phyloP scores from a whole-genome alignment of 2,329 filamentous ascomycete genomes.

The Pezicula carpinea region DNA sequence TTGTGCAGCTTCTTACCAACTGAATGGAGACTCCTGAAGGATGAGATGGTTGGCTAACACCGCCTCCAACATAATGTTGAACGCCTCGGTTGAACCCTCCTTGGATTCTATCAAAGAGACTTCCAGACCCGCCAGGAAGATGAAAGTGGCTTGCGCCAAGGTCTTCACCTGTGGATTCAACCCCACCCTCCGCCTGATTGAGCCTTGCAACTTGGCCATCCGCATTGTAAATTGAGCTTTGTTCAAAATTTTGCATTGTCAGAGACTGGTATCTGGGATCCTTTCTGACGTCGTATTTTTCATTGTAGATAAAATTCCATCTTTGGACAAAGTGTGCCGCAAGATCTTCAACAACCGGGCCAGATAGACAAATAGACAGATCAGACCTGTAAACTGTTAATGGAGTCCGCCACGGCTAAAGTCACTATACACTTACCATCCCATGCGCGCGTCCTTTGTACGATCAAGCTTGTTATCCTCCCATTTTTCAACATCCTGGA shows the following conservation, averaged over 20 bases:
- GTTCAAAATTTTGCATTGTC: constrained; percentile 4
- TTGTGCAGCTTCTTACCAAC: constrained; percentile 39
- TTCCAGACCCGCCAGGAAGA: constrained; percentile 9
- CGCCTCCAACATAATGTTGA: background rate
- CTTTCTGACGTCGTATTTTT: constrained; percentile 63
- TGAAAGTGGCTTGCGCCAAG: constrained; percentile 5
- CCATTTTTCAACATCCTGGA: constrained; percentile 70
- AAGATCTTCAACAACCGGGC: constrained; percentile 71
- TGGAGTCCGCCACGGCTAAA: background rate
- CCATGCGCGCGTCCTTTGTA: constrained; percentile 77
- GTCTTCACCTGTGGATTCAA: background rate
- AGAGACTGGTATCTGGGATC: constrained; percentile 40
- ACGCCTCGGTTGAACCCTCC: constrained; percentile 3
- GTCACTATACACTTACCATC: constrained; percentile 50
- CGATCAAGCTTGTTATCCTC: constrained; percentile 84
- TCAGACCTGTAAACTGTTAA: constrained; percentile 47
- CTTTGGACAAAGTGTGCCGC: constrained; percentile 75
- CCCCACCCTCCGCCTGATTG: constrained; percentile 4
- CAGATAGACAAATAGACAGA: constrained; percentile 70
- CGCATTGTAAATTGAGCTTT: background rate
- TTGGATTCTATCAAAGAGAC: constrained; percentile 12
- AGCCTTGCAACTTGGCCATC: background rate
- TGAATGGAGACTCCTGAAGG: constrained; percentile 26
- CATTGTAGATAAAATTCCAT: constrained; percentile 87
- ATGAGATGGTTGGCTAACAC: background rate